Evolutionary conservation across 441 rosid genomes (phyloP), one percentile per base, ranked within the genome.

Genomic region (Gossypium davidsonii): DNA sequence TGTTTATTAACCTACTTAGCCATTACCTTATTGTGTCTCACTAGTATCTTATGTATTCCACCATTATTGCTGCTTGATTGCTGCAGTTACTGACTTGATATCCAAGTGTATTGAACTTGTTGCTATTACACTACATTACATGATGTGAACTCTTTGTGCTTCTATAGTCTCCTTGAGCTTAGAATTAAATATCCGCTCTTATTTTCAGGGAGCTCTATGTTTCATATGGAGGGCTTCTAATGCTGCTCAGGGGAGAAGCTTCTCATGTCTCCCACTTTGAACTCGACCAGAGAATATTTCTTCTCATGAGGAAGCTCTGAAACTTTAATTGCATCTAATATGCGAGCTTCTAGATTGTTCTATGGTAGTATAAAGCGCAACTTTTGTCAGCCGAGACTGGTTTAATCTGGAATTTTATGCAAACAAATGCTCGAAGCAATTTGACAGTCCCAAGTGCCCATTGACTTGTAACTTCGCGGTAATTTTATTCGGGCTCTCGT

Each of bases 241-340:
- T 91, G 98, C 64, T 89, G 85, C 88, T 2, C 87, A 94, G 98
- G 83, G 97, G 44, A 28, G 66, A 60, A 60, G 44, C 66, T 7
- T 60, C 44, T 60, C 66, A 60, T 31, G 83, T 93, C 8, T 72
- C 89, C 76, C 85, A 83, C 42, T 90, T 90, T 1, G 94, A 93
- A 80, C 94, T 90, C 7, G 98, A 93, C 77, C 94, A 93, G 82
- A 87, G 89, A 83, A 74, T 93, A 46, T 93, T 93, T 84, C 90
- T 91, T 55, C 93, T 92, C 65, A 81, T 90, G 25, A 89, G 97
- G 92, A 93, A 93, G 89, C 82, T 90, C n/a, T 72, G 46, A 72
- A 59, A 18, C 74, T 56, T 34, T 57, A 25, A 58, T 10, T 42
- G 48, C 37, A 58, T 58, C 63, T 25, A 26, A 25, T 28, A 60